Base-by-base conservation (phyloP, 345 rosid species). In the Bruguiera gymnorhiza region DNA sequence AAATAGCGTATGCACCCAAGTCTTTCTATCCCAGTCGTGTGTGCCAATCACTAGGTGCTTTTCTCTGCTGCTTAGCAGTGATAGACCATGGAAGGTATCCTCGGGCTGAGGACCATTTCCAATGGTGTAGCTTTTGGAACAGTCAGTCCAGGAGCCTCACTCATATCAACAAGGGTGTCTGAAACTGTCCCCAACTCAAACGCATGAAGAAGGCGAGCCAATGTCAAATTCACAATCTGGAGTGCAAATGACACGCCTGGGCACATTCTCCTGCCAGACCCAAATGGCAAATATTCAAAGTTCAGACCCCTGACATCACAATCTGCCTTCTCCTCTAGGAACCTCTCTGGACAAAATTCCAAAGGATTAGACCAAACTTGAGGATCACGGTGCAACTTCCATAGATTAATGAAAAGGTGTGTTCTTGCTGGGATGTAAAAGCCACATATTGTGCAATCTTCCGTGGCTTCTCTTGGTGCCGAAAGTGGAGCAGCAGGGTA, bases 341-440 rank as follows among this genome's bases (percentile, higher is more conserved):
- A 74, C 34, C 24, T 24, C 24, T 24, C 24, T 24, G 24, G 24
- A 24, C 24, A 1, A 24, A 24, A 24, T 24, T 11, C 72, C 11
- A 6, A 2, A 9, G 69, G 68, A 61, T 68, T 56, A 15, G 58
- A 46, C 68, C 71, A 74, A 30, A 74, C 37, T 26, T 20, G 24
- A 5, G 77, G 77, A 20, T 74, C 68, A 9, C 77, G 62, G 20
- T 72, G 75, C 29, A 72, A 18, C 70, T 72, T 72, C 76, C 76
- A 66, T 21, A 50, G 23, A 52, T 72, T 72, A 27, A 66, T 56
- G 5, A 65, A 50, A 30, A 72, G 65, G 11, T 26, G 64, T 16
- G 76, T 73, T 55, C 76, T 67, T 18, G 60, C 62, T 3, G 68
- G 56, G 54, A 67, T 27, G 10, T 67, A 66, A 31, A n/a, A 67